A percentile compares a stretch with the other conserved stretches of the same genome.
These are phyloP conservation scores for Helminthosporium solani DNA, from an alignment of 2,329 filamentous ascomycete genomes.

Conservation along the genomic window DNA sequence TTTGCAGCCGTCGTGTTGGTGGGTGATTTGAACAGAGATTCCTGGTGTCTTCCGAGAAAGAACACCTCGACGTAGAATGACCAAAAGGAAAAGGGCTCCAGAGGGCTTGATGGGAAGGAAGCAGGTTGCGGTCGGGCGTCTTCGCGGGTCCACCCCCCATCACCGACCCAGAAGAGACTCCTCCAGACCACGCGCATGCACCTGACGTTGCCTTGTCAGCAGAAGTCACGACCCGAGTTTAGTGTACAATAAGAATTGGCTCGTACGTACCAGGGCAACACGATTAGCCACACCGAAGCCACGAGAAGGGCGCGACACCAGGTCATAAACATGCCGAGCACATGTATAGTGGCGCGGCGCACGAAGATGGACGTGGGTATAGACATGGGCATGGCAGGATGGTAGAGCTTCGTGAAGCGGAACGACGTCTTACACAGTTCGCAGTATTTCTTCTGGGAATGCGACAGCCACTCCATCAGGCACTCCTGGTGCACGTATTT, in stretches of 20 bases:
- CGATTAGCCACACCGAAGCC: constrained; percentile 80
- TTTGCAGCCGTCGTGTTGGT: constrained; percentile 27
- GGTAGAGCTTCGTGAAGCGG: constrained; percentile 96
- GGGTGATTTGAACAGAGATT: constrained; percentile 26
- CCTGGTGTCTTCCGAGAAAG: background rate
- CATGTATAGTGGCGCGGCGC: constrained; percentile 73
- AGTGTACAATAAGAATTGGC: too few species aligned
- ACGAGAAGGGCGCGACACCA: constrained; percentile 81
- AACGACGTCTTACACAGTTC: constrained; percentile 99
- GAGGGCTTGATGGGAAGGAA: constrained; percentile 19
- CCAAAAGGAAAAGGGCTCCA: constrained; percentile 30
- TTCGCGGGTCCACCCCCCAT: constrained; percentile 65
- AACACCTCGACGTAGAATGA: constrained; percentile 27
- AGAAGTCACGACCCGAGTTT: background rate
- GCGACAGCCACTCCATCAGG: constrained; percentile 97
- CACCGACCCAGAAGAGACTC: constrained; percentile 90
- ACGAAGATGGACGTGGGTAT: constrained; percentile 81
- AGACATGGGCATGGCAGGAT: constrained; percentile 84
- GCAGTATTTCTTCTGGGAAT: constrained; percentile 99
- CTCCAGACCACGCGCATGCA: constrained; percentile 91
- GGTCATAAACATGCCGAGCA: constrained; percentile 68
- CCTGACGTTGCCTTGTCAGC: background rate
- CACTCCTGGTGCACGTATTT: constrained; percentile 98
- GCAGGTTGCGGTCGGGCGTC: constrained; percentile 22
- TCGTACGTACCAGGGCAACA: constrained; percentile 67